Evolutionary conservation across 306 rosid species (phyloP).

Genomic region (Gillenia trifoliata): DNA sequence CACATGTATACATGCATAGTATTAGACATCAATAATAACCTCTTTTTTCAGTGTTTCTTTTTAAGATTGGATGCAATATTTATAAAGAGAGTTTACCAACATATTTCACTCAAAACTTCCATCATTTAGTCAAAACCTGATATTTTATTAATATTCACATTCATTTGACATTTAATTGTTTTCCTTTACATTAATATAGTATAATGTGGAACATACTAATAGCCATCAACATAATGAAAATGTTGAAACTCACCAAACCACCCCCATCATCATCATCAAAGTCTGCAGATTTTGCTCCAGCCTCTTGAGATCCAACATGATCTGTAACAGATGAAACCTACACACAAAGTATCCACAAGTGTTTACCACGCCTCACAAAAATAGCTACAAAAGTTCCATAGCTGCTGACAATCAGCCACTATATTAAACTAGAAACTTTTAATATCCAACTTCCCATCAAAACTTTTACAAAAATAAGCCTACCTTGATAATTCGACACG

Average conservation of each 20-base stretch:
- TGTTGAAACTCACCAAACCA: slow-evolving; percentile 72
- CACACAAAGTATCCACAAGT: background rate
- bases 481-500: slow-evolving; percentile 93
- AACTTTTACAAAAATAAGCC: background rate
- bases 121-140: background rate
- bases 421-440: background rate
- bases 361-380: background rate
- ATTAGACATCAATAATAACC: background rate
- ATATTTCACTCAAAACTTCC: background rate
- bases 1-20: no score
- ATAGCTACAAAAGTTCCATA: background rate
- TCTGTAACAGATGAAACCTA: slow-evolving; percentile 96
- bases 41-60: background rate
- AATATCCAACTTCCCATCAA: slow-evolving; percentile 1
- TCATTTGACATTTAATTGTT: background rate
- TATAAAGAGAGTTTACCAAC: no score
- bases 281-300: slow-evolving; percentile 81
- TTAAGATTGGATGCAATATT: no score
- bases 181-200: background rate
- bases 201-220: background rate
- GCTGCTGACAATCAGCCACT: background rate
- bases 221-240: background rate
- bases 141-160: background rate
- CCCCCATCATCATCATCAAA: slow-evolving; percentile 96
- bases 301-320: slow-evolving; percentile 82